These are phyloP conservation scores for Aureobasidium sp. DNA, from an alignment of 2,329 filamentous ascomycete species.

Conservation along the genomic window DNA sequence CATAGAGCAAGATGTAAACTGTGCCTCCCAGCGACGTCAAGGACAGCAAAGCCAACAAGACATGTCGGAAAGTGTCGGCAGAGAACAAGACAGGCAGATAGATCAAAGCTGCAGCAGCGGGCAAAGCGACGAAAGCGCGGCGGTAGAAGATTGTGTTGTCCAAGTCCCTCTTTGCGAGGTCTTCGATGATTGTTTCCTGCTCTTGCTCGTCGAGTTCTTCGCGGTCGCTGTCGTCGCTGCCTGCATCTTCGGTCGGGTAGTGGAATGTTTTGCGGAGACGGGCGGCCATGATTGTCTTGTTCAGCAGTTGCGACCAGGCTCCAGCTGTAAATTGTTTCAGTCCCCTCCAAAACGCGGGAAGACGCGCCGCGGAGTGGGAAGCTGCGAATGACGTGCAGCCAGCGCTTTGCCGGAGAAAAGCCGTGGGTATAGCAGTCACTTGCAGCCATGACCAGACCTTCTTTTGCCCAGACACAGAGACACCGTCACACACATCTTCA, in stretches of 20 bases:
- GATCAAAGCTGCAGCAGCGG: constrained; percentile 46
- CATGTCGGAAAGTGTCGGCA: constrained; percentile 26
- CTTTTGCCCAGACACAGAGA: background rate
- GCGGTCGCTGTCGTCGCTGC: constrained; percentile 43
- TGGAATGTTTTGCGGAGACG: constrained; percentile 69
- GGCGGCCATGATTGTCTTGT: constrained; percentile 37
- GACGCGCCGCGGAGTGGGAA: background rate
- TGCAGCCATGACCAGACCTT: background rate
- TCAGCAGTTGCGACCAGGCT: background rate
- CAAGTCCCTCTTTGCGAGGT: constrained; percentile 46
- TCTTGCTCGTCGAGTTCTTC: constrained; percentile 69
- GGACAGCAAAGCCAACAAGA: constrained; percentile 46
- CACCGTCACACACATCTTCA: background rate
- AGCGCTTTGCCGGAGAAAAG: background rate
- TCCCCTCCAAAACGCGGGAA: background rate
- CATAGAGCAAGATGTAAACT: constrained; percentile 49
- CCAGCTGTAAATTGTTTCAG: background rate
- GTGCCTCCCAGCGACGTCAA: constrained; percentile 56
- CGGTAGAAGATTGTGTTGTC: constrained; percentile 28
- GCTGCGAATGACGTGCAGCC: background rate
- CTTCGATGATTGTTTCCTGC: constrained; percentile 54
- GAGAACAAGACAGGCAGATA: constrained; percentile 44
- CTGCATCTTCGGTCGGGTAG: constrained; percentile 56
- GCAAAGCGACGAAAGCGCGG: constrained; percentile 49
- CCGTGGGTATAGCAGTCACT: background rate